phyloP scores from a whole-genome alignment of 106 monocot species.

The Dioscorea dumetorum region DNA sequence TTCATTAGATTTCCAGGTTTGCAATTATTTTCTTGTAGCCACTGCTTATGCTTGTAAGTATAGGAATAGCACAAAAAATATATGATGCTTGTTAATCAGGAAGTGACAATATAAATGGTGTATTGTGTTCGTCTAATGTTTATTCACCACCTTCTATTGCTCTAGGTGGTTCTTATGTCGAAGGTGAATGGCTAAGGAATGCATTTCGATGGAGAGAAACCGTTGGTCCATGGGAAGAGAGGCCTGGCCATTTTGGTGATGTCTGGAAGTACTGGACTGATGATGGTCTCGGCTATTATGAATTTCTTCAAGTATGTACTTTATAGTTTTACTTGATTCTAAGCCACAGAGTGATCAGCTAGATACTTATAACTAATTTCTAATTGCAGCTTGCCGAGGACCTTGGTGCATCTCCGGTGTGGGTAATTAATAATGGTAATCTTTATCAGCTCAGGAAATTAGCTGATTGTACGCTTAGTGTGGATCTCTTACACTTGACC shows the following conservation, averaged over 20 bases:
- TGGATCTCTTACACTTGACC: background rate
- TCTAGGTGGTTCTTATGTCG: conserved; percentile 91
- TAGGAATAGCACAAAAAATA: too few relatives aligned
- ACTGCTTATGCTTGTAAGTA: too few relatives aligned
- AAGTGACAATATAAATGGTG: too few relatives aligned
- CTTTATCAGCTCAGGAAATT: background rate
- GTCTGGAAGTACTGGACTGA: conserved; percentile 98
- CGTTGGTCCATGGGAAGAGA: conserved; percentile 95
- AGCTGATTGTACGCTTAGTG: background rate
- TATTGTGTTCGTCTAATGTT: too few relatives aligned
- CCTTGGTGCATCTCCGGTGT: conserved; percentile 68
- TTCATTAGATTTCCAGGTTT: conserved; percentile 25
- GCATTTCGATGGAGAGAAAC: conserved; percentile 90
- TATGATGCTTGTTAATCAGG: too few relatives aligned
- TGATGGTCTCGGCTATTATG: conserved; percentile 93
- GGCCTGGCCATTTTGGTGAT: conserved; percentile 95
- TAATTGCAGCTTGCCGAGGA: conserved; percentile 78
- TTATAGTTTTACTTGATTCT: background rate
- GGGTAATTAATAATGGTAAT: conserved; percentile 92
- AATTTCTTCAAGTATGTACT: conserved; percentile 74
- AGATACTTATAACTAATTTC: too few relatives aligned
- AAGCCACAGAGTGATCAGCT: too few relatives aligned
- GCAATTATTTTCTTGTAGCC: background rate
- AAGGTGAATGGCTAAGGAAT: conserved; percentile 91
- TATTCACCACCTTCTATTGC: background rate